These are phyloP conservation scores for Tremellales sp. DNA, from an alignment of 1,284 basidiomycete species.

Conservation along the genomic window DNA sequence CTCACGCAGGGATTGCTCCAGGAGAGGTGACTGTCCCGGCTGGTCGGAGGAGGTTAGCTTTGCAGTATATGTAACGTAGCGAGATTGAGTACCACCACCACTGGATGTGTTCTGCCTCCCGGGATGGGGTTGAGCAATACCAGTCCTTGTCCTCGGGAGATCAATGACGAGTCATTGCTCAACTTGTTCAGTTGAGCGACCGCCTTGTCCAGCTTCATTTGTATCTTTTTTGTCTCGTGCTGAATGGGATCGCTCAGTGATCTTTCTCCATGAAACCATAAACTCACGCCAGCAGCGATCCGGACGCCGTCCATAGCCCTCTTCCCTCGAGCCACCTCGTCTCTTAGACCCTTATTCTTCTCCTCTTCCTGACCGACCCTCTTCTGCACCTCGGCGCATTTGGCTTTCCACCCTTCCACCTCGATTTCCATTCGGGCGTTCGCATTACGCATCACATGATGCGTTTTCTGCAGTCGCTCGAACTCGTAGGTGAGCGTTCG, in stretches of 20 bases:
- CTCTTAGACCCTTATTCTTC: conserved; percentile 55
- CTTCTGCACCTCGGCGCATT: conserved; percentile 52
- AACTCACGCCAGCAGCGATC: conserved; percentile 43
- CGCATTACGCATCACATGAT: conserved; percentile 9
- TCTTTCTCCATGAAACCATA: background rate
- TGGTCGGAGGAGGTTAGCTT: conserved; percentile 2
- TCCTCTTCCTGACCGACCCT: conserved; percentile 55
- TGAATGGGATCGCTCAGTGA: conserved; percentile 20
- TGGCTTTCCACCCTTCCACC: conserved; percentile 60
- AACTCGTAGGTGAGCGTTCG: conserved; percentile 77
- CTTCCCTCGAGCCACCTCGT: conserved; percentile 35
- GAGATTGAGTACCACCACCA: conserved; percentile 22
- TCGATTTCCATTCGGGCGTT: conserved; percentile 52
- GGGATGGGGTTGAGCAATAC: conserved; percentile 44
- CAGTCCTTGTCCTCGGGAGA: conserved; percentile 29
- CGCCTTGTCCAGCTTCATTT: conserved; percentile 74
- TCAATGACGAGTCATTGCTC: conserved; percentile 52
- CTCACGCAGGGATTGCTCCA: conserved; percentile 69
- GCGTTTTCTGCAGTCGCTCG: conserved; percentile 66
- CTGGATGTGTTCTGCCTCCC: conserved; percentile 24
- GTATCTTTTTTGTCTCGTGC: conserved; percentile 67
- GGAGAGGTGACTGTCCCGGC: conserved; percentile 51
- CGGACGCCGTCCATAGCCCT: conserved; percentile 45
- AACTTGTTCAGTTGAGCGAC: conserved; percentile 71
- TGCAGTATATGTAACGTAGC: background rate